Evolutionary conservation across 805 yeast genomes (phyloP).

Genomic region (Saccharomycopsis schoenii): DNA sequence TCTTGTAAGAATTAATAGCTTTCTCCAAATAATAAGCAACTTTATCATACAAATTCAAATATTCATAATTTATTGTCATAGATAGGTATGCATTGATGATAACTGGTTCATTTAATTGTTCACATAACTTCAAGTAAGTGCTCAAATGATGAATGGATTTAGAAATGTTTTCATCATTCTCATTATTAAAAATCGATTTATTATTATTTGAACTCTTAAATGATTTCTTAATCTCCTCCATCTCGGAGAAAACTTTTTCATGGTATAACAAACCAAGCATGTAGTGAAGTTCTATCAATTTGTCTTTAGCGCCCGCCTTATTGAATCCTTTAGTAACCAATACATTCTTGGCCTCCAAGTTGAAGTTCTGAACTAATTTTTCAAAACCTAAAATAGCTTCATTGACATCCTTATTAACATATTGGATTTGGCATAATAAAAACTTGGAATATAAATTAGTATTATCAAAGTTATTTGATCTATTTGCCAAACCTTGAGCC

Average conservation of each 20-base stretch:
- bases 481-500: conserved; percentile 65
- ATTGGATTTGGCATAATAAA: conserved; percentile 81
- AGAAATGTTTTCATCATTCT: conserved; percentile 26
- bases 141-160: conserved; percentile 61
- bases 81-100: conserved; percentile 56
- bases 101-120: conserved; percentile 45
- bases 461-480: conserved; percentile 56
- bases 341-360: conserved; percentile 2
- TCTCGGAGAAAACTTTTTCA: conserved; percentile 28
- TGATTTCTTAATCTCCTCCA: conserved; percentile 8
- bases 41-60: conserved; percentile 47
- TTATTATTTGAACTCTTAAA: conserved; percentile 15
- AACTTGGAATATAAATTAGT: conserved; percentile 59
- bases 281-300: conserved; percentile 63
- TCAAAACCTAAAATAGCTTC: conserved; percentile 87
- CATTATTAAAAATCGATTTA: conserved; percentile 19
- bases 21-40: conserved; percentile 55
- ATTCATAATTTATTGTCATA: conserved; percentile 62
- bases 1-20: conserved; percentile 43
- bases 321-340: neutral
- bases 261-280: conserved; percentile 71
- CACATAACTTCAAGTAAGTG: conserved; percentile 55
- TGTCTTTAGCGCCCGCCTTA: conserved; percentile 33
- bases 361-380: conserved; percentile 39
- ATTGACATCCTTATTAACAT: conserved; percentile 59